Evolutionary conservation across 83 land plant species (phyloP).

Genomic region (Picea mariana): DNA sequence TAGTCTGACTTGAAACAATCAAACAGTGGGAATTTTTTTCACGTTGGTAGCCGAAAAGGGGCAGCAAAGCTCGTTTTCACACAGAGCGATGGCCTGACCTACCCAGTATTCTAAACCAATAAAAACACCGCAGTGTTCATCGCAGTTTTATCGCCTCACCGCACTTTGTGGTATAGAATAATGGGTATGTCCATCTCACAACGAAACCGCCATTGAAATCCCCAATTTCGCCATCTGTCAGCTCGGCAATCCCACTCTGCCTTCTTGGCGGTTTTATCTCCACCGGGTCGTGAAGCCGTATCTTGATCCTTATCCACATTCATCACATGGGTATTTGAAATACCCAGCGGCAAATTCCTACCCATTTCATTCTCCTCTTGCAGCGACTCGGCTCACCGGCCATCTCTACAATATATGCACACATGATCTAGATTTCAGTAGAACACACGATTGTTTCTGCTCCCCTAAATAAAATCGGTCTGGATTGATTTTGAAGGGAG

Average conservation of each 20-base stretch:
- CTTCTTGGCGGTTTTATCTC: slow-evolving; percentile 1
- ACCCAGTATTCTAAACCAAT: no score
- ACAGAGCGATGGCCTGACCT: no score
- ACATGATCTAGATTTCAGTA: not conserved
- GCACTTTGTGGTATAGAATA: not conserved
- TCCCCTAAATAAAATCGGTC: not conserved
- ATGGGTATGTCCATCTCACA: no score
- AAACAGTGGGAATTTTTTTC: no score
- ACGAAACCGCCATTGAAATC: not conserved
- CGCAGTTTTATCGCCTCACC: not conserved
- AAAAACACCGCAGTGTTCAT: no score
- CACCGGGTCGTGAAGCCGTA: not conserved
- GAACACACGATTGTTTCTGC: not conserved
- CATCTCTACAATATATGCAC: not conserved
- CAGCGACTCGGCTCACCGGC: no score
- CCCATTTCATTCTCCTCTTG: not conserved
- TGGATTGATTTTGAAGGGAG: not conserved
- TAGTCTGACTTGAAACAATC: no score
- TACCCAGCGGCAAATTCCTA: no score
- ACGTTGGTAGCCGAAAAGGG: no score
- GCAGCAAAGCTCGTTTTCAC: no score
- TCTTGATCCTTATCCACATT: slow-evolving; percentile 18
- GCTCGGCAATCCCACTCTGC: not conserved
- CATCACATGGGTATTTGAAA: slow-evolving; percentile 11
- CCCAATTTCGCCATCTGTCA: not conserved